Base-by-base conservation (phyloP, 805 yeast genomes). In the Ogataea wickerhamii region DNA sequence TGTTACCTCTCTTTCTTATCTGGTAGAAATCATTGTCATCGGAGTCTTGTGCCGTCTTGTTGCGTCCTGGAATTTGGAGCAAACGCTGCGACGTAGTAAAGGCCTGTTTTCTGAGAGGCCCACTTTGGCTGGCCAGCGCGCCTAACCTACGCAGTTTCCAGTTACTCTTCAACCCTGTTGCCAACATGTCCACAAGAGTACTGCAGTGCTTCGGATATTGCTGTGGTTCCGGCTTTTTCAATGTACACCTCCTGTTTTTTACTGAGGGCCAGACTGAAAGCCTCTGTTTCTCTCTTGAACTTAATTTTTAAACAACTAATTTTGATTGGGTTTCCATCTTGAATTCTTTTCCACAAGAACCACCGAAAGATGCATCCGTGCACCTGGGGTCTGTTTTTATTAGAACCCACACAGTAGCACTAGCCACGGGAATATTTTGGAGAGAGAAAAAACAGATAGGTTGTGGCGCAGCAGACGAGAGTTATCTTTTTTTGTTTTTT, bases 21-120 rank as follows among this genome's bases (percentile, higher is more conserved):
- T 44, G 50, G 38, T 59, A 60, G 28, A 59, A 53, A 38, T 58
- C 64, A 41, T 60, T 60, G 27, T 55, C 58, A 17, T 46, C 47
- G 4, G 54, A 54, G n/a, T 33, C 35, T 36, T 59, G 61, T 31
- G 48, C 53, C 13, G 46, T 39, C 32, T 42, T 39, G 32, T 36
- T 36, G 26, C 28, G 40, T 8, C 37, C 38, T 19, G 26, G 32
- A 16, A 33, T 5, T 26, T 31, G 31, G n/a, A 18, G 35, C 8
- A 7, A 20, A 4, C 28, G 11, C 24, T 25, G 33, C 18, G 40
- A 31, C 13, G 42, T 38, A 4, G 42, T 34, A 16, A 38, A 34
- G 18, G 18, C 11, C 13, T 10, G 22, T 20, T 13, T 38, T 18
- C 21, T 29, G 34, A 18, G 13, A 16, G 17, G 11, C 13, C 23